Evolutionary conservation across 2,329 filamentous ascomycete genomes (phyloP), one percentile per base, ranked within the genome.

Genomic region (Phialemoniopsis sp.): DNA sequence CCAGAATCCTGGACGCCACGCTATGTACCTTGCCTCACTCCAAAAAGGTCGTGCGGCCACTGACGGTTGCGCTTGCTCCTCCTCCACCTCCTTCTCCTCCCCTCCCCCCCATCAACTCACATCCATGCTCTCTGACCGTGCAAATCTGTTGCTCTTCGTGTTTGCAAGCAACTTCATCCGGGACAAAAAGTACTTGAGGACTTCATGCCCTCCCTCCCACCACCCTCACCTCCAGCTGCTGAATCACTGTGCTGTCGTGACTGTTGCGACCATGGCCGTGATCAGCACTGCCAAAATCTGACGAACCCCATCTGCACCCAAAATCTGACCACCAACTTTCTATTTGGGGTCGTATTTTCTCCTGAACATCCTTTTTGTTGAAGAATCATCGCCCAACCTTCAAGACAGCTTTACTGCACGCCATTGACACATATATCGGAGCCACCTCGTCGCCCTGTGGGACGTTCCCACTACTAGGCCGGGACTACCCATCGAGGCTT

Each of bases 181-280:
- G 21, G 21, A 10, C 6, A 26, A 26, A 6, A 26, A 26, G 21
- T 26, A 26, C 21, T 26, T 26, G 21, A 26, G 21, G 21, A 26
- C 21, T 26, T 26, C 6, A 26, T 26, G 21, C 21, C 21, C 21
- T 6, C 21, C 6, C 21, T 10, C 21, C 10, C 21, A 26, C 10
- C 21, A 26, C 21, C 21, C 21, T 26, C 21, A 26, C 10, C 21
- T 26, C 10, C n/a, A n/a, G n/a, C 6, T 26, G 21, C 21, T 26
- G 21, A 26, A 26, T 42, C 26, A 33, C 36, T 15, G 45, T 43
- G 32, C 36, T 15, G 45, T 43, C 31, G 36, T 33, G 34, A 29
- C 31, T 15, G 35, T 34, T 32, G 46, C 49, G 19, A 48, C 50
- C 14, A 35, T 54, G 7, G 51, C 52, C 43, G 35, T 29, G 35